phyloP scores from a whole-genome alignment of 352 stramenopile genomes.

The Pythium aquatile region DNA sequence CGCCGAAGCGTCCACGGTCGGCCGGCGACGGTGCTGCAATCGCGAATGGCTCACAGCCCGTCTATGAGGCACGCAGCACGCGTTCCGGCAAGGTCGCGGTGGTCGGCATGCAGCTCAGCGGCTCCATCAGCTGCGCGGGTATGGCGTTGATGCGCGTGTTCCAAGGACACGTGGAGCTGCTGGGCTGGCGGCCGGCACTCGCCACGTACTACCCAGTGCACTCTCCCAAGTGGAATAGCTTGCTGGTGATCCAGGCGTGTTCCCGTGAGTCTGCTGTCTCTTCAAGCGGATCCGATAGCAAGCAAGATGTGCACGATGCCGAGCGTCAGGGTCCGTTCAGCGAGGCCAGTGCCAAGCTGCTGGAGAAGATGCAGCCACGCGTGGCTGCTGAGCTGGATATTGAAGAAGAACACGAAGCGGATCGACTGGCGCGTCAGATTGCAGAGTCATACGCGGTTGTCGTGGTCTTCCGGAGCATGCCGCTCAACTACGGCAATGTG shows the following conservation, averaged over 20 bases:
- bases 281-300: slow-evolving; percentile 15
- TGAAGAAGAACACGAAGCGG: slow-evolving; percentile 73
- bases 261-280: slow-evolving; percentile 26
- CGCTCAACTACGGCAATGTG: slow-evolving; percentile 67
- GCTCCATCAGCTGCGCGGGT: slow-evolving; percentile 64
- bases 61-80: slow-evolving; percentile 45
- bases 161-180: slow-evolving; percentile 67
- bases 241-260: slow-evolving; percentile 53
- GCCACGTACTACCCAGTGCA: slow-evolving; percentile 80
- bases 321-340: slow-evolving; percentile 59
- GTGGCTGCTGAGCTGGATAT: slow-evolving; percentile 28
- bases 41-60: background rate
- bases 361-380: slow-evolving; percentile 43
- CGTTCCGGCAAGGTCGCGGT: slow-evolving; percentile 63
- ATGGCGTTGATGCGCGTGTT: slow-evolving; percentile 79
- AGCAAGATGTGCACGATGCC: slow-evolving; percentile 29
- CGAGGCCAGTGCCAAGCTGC: slow-evolving; percentile 40
- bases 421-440: slow-evolving; percentile 62
- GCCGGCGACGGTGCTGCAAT: slow-evolving; percentile 1
- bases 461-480: slow-evolving; percentile 65
- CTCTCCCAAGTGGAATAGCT: slow-evolving; percentile 79
- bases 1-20: slow-evolving; percentile 25
- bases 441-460: slow-evolving; percentile 65
- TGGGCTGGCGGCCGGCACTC: slow-evolving; percentile 64
- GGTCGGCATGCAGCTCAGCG: slow-evolving; percentile 52